These are phyloP conservation scores for Phytophthora crassamura DNA, from an alignment of 352 stramenopile species.

Conservation along the genomic window DNA sequence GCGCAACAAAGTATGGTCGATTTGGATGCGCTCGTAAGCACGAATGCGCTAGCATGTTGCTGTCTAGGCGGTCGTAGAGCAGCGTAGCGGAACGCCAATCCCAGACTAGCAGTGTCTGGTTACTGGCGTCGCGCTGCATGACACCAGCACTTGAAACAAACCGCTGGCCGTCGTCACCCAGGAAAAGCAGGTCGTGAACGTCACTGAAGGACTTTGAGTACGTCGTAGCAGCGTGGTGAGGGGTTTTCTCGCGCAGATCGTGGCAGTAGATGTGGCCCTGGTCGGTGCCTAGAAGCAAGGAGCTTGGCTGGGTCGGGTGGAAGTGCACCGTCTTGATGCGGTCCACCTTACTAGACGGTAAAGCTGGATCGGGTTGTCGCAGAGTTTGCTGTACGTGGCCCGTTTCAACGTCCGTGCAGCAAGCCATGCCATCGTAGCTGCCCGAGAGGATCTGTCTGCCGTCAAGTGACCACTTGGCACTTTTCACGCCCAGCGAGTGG, in stretches of 20 bases:
- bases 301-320: slow-evolving; percentile 36
- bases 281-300: slow-evolving; percentile 45
- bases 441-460: slow-evolving; percentile 49
- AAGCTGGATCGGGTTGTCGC: slow-evolving; percentile 5
- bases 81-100: slow-evolving; percentile 52
- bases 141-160: slow-evolving; percentile 66
- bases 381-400: slow-evolving; percentile 17
- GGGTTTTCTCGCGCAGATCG: slow-evolving; percentile 41
- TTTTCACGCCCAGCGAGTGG: slow-evolving; percentile 54
- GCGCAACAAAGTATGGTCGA: slow-evolving; percentile 47
- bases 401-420: slow-evolving; percentile 46
- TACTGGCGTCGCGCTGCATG: slow-evolving; percentile 49
- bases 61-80: slow-evolving; percentile 57
- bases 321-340: slow-evolving; percentile 40
- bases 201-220: slow-evolving; percentile 48
- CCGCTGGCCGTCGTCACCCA: slow-evolving; percentile 28
- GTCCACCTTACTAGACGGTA: slow-evolving; percentile 15
- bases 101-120: slow-evolving; percentile 75
- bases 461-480: slow-evolving; percentile 63
- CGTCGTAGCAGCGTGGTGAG: slow-evolving; percentile 4
- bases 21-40: slow-evolving; percentile 55
- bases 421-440: slow-evolving; percentile 47
- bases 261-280: slow-evolving; percentile 43
- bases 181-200: slow-evolving; percentile 66
- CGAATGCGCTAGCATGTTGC: slow-evolving; percentile 52